Evolutionary conservation across 345 rosid genomes (phyloP), one percentile per base, ranked within the genome.

Genomic region (Durio zibethinus): DNA sequence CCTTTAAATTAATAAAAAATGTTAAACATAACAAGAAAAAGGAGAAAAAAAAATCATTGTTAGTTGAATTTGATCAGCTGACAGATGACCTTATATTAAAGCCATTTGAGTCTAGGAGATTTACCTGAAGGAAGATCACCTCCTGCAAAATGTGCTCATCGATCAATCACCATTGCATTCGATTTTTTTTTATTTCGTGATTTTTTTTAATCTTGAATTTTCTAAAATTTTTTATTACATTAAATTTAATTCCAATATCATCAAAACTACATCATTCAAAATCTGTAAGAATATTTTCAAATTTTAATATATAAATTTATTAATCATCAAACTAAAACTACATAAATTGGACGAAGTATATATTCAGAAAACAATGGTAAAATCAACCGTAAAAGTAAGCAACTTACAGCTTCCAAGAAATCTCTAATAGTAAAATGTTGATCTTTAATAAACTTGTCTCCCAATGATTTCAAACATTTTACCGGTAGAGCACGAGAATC

Each of bases 351-450:
- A 64, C 12, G 12, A 40, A 43, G 33, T 47, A n/a, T n/a, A n/a
- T n/a, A 27, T 16, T 47, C 15, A 70, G 12, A 29, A 21, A 38
- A 0, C 10, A 20, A 65, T 20, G 7, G 27, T 31, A 20, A 64
- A 64, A 64, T 63, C 9, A 64, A 65, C 29, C 15, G 15, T 20
- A 25, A 35, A 36, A 40, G 31, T 5, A 63, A 64, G 35, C n/a
- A 66, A 62, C 93, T 82, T 86, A 94, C 97, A 12, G 93, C 97
- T 79, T 92, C 94, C 36, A 84, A 20, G 80, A 89, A 91, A 86
- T 94, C 98, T 15, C 89, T 76, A 74, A 76, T 70, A 21, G 86
- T 85, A 75, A 92, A 92, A 80, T 90, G 93, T 64, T 94, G 93
- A n/a, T 86, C 93, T 11, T 64, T 78, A 57, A 94, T 94, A 78